Base-by-base conservation (phyloP, 2,329 filamentous ascomycete species). In the Leptosphaerulina australis region DNA sequence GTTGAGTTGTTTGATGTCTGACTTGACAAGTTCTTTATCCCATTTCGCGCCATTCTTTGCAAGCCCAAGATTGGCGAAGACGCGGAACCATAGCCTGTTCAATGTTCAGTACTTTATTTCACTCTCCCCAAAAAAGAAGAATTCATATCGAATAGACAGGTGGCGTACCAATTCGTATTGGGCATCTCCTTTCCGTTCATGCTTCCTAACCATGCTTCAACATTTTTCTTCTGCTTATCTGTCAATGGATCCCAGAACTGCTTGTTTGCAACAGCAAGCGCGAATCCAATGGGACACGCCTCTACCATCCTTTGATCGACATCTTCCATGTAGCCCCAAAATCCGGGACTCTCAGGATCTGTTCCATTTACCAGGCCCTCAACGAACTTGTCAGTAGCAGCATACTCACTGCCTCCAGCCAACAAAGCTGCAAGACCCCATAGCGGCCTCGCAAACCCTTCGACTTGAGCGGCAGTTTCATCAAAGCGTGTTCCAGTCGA, bases 281-380 rank as follows among this genome's bases (percentile, higher is more conserved):
- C 83, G 63, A 85, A 92, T 0, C 88, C 89, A 50, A 92, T 79
- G 0, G 88, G 88, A 66, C 88, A 91, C 80, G 91, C 90, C 69
- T 93, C 89, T 2, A 92, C 89, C 89, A 92, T 92, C 20, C 88
- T 79, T 76, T 92, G 88, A 65, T 92, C 89, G 49, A 87, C 85
- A 65, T 91, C 88, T 58, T 85, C 80, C 56, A 89, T 87, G 47
- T 83, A 85, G 0, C 88, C 88, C 88, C 88, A 93, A 64, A 86
- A 92, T 71, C 91, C 88, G 0, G 82, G 79, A 50, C 76, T 83
- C 34, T 84, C 78, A 0, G 88, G 88, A 60, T 92, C 83, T 0
- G 87, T 91, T 0, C 88, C 89, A 24, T 83, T 80, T 55, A 84
- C 83, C 48, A 92, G 77, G 3, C 88, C 88, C 53, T 88, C 79